Evolutionary conservation across 2,329 filamentous ascomycete species (phyloP), one percentile per base, ranked within the genome.

Genomic region (Aspergillus costaricaensis): DNA sequence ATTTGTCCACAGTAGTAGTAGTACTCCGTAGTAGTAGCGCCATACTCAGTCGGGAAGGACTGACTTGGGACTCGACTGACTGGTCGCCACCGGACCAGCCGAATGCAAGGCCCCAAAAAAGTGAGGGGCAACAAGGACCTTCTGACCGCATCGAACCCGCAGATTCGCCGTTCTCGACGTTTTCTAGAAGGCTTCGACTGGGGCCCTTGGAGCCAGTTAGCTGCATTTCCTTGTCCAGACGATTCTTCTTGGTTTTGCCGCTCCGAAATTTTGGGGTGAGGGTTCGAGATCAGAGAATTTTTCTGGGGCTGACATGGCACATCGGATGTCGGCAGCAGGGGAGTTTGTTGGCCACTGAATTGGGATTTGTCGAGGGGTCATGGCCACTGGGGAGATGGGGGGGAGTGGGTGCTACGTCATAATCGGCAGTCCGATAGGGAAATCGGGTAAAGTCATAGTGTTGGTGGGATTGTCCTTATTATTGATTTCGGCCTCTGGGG

Each of bases 151-250:
- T 60, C 54, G 54, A 62, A 58, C 47, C 55, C 55, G 58, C 54
- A 58, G 57, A 58, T 51, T 55, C 57, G 55, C 62, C 65, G 64
- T 74, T 74, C 72, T 70, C 63, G 71, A 71, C 57, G 67, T 71
- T 65, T 75, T 75, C 72, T 74, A 74, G 72, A 75, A 75, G 66
- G 50, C 59, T 68, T 61, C 60, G 58, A 61, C 56, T 66, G 66
- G 66, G 61, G 65, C 65, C 30, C n/a, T 36, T 17, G 49, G 49
- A 9, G 10, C 39, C 19, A 58, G 44, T 38, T 55, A 63, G 65
- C 59, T 65, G 67, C 67, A 65, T 59, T 50, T 50, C 19, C 12
- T 36, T 36, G 23, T 58, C 32, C 32, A 36, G 32, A 36, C 12
- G 66, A 3, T 62, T 64, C 17, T 19, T 32, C 36, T 56, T 30